Percentiles rank a stretch among this genome's conserved stretches.
phyloP scores from a whole-genome alignment of 176 grass and related monocot species.

The Lolium multiflorum region DNA sequence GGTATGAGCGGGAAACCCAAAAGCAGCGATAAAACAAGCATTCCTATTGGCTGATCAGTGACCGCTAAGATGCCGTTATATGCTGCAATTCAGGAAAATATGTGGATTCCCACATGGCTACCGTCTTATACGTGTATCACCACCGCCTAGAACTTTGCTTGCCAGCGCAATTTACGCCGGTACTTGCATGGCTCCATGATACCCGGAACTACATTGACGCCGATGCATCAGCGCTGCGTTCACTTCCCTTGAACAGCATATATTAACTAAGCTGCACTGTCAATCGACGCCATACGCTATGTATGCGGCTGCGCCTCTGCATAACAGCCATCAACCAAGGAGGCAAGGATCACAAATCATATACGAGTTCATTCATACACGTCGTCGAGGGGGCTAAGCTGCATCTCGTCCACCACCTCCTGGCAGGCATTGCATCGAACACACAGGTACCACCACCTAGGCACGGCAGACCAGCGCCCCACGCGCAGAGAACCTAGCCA shows the following conservation, averaged over 20 bases:
- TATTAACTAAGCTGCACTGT: background rate
- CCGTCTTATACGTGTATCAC: background rate
- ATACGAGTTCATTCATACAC: background rate
- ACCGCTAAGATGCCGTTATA: background rate
- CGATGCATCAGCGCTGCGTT: background rate
- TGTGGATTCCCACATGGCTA: background rate
- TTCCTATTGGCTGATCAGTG: background rate
- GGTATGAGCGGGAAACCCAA: background rate
- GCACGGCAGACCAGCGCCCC: background rate
- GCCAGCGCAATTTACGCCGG: background rate
- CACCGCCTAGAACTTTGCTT: constrained; percentile 13
- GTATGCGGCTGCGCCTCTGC: background rate
- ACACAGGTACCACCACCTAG: background rate
- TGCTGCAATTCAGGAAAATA: constrained; percentile 10
- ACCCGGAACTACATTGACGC: background rate
- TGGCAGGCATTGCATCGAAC: constrained; percentile 39
- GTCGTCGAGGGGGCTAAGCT: background rate
- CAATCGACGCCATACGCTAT: background rate
- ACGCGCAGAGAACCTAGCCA: background rate
- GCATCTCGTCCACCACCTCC: background rate
- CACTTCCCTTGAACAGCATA: no score
- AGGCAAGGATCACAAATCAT: background rate
- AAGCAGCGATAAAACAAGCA: background rate
- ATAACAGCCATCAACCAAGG: background rate
- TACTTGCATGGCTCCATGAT: background rate